phyloP scores from a whole-genome alignment of 164 flowering plant species.

The Magnolia officinalis region DNA sequence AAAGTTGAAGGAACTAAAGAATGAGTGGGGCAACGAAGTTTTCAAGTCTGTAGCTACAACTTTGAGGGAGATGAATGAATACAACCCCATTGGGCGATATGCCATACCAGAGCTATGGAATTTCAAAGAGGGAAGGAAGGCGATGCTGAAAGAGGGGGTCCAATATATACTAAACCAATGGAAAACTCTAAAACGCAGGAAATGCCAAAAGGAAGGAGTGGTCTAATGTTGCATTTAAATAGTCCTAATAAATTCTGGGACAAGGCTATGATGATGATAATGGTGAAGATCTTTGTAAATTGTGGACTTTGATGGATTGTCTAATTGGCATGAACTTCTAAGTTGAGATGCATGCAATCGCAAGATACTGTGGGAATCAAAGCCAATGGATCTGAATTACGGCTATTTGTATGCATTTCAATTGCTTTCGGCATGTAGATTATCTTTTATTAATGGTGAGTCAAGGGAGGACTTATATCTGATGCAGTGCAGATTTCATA shows the following conservation, averaged over 20 bases:
- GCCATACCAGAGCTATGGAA: slow-evolving; percentile 53
- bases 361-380: neutral
- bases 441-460: neutral
- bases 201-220: neutral
- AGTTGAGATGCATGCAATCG: too few relatives aligned
- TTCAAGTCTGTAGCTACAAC: slow-evolving; percentile 41
- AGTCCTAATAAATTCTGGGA: neutral
- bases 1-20: slow-evolving; percentile 32
- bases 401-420: neutral
- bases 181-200: slow-evolving; percentile 27
- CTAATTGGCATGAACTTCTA: too few relatives aligned
- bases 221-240: neutral
- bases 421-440: neutral
- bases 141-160: slow-evolving; percentile 43
- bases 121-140: slow-evolving; percentile 42
- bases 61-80: slow-evolving; percentile 45
- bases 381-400: neutral
- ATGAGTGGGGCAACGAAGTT: slow-evolving; percentile 38
- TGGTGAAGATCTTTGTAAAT: neutral
- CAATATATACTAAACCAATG: slow-evolving; percentile 23
- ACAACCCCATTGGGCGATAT: slow-evolving; percentile 58
- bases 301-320: neutral
- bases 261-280: neutral
- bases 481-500: neutral
- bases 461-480: neutral